Conservation (phyloP, 169 alveolate genomes). For the Plasmodium malariae region DNA sequence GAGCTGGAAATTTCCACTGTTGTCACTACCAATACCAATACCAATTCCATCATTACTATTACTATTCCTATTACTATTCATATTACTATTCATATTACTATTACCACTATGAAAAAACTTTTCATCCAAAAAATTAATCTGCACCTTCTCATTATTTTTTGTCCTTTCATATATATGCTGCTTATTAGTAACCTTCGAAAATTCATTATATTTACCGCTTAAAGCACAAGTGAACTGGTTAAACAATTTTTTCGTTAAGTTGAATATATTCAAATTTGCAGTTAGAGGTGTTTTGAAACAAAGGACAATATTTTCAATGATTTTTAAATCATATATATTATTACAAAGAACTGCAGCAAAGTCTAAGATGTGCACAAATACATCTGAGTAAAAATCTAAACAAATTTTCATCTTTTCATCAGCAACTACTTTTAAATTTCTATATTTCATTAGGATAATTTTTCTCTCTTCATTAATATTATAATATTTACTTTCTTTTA, state of each 20-base stretch:
- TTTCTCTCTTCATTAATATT: constrained; percentile 72
- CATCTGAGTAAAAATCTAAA: constrained; percentile 69
- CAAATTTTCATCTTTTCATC: constrained; percentile 75
- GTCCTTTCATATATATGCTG: constrained; percentile 13
- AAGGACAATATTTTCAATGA: constrained; percentile 54
- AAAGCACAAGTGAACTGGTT: constrained; percentile 43
- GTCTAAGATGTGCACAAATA: constrained; percentile 66
- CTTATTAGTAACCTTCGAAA: constrained; percentile 49
- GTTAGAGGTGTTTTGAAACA: constrained; percentile 74
- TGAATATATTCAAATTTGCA: constrained; percentile 68
- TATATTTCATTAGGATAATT: constrained; percentile 40
- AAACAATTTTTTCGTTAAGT: constrained; percentile 45
- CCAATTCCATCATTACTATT: not conserved
- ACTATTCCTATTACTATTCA: not conserved
- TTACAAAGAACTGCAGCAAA: constrained; percentile 75
- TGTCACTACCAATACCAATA: too few species aligned
- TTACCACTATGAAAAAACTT: not conserved
- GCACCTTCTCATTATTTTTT: not conserved
- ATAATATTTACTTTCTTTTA: constrained; percentile 22
- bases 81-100: not conserved
- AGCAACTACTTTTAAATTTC: constrained; percentile 54
- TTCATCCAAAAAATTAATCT: not conserved
- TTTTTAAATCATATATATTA: constrained; percentile 58
- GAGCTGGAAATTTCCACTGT: not conserved
- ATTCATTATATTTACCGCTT: constrained; percentile 30